Evolutionary conservation across 306 rosid species (phyloP).

Genomic region (Vigna trinervia): DNA sequence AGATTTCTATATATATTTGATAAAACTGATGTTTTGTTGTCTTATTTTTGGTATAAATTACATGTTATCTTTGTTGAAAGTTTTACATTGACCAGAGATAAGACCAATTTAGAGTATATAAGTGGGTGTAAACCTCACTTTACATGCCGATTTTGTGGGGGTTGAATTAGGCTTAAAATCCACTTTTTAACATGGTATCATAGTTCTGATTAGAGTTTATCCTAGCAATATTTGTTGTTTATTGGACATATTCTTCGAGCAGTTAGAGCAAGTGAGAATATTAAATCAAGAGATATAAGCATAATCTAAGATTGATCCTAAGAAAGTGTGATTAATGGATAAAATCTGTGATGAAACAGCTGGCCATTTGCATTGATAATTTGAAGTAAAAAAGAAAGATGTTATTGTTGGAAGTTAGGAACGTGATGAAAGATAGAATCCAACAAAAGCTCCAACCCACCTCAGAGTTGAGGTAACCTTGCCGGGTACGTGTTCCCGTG

Average conservation of each 20-base stretch:
- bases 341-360: constrained; percentile 44
- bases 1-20: not conserved
- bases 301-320: constrained; percentile 20
- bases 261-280: not conserved
- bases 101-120: no score
- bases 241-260: no score
- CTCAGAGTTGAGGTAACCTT: constrained; percentile 70
- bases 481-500: constrained; percentile 81
- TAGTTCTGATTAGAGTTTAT: no score
- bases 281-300: not conserved
- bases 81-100: no score
- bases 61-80: not conserved
- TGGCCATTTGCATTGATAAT: constrained; percentile 48
- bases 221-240: no score
- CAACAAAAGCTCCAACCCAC: constrained; percentile 63
- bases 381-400: constrained; percentile 43
- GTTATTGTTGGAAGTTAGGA: constrained; percentile 45
- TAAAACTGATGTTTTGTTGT: not conserved
- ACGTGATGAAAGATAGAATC: constrained; percentile 46
- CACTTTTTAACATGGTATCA: no score
- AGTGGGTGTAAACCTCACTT: rapidly evolving
- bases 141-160: no score
- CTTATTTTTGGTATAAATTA: not conserved
- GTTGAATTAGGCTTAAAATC: no score
- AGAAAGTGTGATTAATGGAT: constrained; percentile 36